These are phyloP conservation scores for Fomitopsis pulvina DNA, from an alignment of 768 basidiomycete species.

Conservation along the genomic window DNA sequence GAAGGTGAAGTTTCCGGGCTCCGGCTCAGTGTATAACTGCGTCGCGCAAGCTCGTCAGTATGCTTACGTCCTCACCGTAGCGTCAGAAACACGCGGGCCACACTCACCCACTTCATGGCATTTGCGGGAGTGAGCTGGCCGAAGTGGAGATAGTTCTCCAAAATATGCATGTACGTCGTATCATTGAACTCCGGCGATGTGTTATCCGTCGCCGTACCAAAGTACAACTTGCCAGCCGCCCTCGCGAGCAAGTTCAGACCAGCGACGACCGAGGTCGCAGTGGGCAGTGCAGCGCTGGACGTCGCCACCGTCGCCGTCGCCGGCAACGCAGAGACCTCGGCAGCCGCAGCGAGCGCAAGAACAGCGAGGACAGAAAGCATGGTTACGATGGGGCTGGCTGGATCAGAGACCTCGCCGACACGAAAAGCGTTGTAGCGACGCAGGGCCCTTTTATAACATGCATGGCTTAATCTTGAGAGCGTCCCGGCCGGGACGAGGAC, in stretches of 20 bases:
- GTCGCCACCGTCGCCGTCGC: not conserved
- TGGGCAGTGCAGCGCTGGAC: not conserved
- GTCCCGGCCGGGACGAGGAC: not conserved
- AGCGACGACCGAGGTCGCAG: constrained; percentile 6
- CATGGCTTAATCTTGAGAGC: not conserved
- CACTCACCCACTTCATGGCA: constrained; percentile 49
- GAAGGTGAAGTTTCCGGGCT: constrained; percentile 41
- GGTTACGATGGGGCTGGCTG: not conserved
- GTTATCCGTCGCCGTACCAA: constrained; percentile 45
- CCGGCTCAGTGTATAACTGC: constrained; percentile 48
- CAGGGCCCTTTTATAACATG: not conserved
- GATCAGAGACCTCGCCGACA: not conserved
- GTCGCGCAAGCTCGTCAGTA: not conserved
- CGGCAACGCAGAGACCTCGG: not conserved
- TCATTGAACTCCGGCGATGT: constrained; percentile 33
- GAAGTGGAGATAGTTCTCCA: constrained; percentile 35
- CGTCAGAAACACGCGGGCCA: not conserved
- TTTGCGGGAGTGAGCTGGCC: constrained; percentile 44
- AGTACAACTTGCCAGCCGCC: constrained; percentile 41
- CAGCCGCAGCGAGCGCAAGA: not conserved
- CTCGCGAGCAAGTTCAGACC: constrained; percentile 29
- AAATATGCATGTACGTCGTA: constrained; percentile 31
- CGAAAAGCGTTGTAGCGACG: not conserved
- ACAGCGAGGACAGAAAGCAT: not conserved
- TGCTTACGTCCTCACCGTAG: not conserved